Evolutionary conservation across 192 early-diverging fungal genomes (phyloP).

Genomic region (Backusella australiensis): DNA sequence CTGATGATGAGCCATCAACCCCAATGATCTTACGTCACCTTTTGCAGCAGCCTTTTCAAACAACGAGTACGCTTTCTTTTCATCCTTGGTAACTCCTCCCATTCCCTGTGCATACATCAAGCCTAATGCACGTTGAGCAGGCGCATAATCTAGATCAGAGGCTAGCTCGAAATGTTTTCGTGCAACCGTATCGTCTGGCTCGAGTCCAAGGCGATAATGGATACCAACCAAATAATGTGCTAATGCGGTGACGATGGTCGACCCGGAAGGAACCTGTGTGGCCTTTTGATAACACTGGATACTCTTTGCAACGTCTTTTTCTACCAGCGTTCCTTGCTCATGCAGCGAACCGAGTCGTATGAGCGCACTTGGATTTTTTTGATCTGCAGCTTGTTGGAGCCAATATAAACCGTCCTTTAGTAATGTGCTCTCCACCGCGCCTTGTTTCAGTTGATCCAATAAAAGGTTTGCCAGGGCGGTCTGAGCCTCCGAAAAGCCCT

Average conservation of each 20-base stretch:
- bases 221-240: slow-evolving; percentile 34
- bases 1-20: slow-evolving; percentile 29
- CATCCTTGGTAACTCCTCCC: slow-evolving; percentile 12
- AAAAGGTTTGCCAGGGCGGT: slow-evolving; percentile 23
- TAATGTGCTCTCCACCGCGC: not conserved
- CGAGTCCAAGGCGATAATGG: slow-evolving; percentile 15
- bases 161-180: slow-evolving; percentile 13
- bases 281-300: slow-evolving; percentile 26
- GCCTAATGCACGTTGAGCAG: slow-evolving; percentile 30
- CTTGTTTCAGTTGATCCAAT: slow-evolving; percentile 15
- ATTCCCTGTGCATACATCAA: slow-evolving; percentile 30
- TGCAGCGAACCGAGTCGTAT: slow-evolving; percentile 35
- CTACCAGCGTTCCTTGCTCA: slow-evolving; percentile 22
- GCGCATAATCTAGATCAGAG: slow-evolving; percentile 18
- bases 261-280: not conserved
- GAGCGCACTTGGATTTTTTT: slow-evolving; percentile 24
- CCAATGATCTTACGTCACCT: slow-evolving; percentile 27
- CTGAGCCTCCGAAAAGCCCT: slow-evolving; percentile 28
- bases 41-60: slow-evolving; percentile 36
- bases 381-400: not conserved
- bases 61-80: slow-evolving; percentile 24
- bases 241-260: not conserved
- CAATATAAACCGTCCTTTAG: not conserved
- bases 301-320: slow-evolving; percentile 16
- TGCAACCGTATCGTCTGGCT: slow-evolving; percentile 8